Evolutionary conservation across 2,329 filamentous ascomycete genomes (phyloP).

Genomic region (Ilyonectria sp.): DNA sequence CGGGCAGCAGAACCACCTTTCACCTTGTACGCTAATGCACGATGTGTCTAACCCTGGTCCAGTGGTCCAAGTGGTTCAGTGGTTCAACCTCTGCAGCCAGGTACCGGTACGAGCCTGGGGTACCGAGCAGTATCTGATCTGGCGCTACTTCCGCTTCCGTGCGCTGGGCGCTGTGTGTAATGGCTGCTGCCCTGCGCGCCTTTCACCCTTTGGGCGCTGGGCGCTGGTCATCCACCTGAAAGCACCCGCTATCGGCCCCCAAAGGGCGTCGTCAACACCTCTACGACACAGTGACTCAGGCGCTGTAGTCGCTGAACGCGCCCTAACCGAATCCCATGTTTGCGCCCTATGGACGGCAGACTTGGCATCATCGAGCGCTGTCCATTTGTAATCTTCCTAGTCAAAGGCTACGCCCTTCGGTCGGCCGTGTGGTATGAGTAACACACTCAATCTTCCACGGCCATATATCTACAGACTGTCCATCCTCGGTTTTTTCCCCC

Average conservation of each 20-base stretch:
- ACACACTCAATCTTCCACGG: slow-evolving; percentile 17
- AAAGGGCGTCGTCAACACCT: slow-evolving; percentile 16
- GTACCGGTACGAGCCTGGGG: slow-evolving; percentile 24
- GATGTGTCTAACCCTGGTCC: slow-evolving; percentile 49
- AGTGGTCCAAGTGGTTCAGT: slow-evolving; percentile 32
- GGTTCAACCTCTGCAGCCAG: slow-evolving; percentile 20
- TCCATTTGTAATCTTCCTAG: slow-evolving; percentile 2
- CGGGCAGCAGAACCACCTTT: slow-evolving; percentile 40
- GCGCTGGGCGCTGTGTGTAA: slow-evolving; percentile 5
- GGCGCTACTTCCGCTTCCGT: slow-evolving; percentile 14
- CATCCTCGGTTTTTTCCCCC: slow-evolving; percentile 10
- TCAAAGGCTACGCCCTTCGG: background rate
- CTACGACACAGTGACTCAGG: slow-evolving; percentile 6
- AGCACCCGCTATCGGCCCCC: slow-evolving; percentile 7
- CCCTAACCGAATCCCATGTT: slow-evolving; percentile 1
- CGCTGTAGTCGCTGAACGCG: slow-evolving; percentile 10
- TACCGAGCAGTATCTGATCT: slow-evolving; percentile 33
- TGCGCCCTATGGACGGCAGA: background rate
- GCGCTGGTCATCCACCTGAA: slow-evolving; percentile 1
- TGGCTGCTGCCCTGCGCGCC: slow-evolving; percentile 14
- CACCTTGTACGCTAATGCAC: slow-evolving; percentile 47
- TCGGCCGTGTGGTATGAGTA: slow-evolving; percentile 1
- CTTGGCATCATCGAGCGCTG: slow-evolving; percentile 2
- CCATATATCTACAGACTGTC: slow-evolving; percentile 10
- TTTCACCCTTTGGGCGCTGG: slow-evolving; percentile 7